Evolutionary conservation across 176 grass and related monocot species (phyloP), one percentile per base, ranked within the genome.

Genomic region (Triticum timopheevii): DNA sequence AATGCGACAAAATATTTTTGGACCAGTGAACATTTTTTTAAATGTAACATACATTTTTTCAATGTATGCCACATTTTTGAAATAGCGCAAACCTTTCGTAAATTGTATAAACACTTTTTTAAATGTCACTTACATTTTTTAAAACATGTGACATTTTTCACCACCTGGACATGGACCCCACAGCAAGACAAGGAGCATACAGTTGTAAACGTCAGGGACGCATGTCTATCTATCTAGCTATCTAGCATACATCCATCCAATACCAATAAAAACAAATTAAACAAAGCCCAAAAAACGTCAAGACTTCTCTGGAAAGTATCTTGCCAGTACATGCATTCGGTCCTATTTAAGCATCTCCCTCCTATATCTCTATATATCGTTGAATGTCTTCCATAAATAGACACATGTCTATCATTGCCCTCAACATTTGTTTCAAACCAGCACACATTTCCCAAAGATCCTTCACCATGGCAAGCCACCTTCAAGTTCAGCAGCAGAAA

Each of bases 391-490:
- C 12, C 65, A 34, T 67, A 67, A 1, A 7, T 16, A 33, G 15
- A 67, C 3, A 49, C 4, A 49, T 49, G 3, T 49, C 3, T 44
- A 73, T 15, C 5, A 6, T 73, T 27, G 11, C 70, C 35, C 6
- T 8, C 39, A 72, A 12, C n/a, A 24, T 44, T 25, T 45, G 22
- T n/a, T 44, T 10, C 36, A 73, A 5, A 19, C 16, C 1, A 10
- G 17, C 16, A 20, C 20, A 3, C 8, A 69, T 69, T 22, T 70
- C 13, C 6, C 2, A 42, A 2, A 69, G 22, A 6, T 6, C 13
- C 45, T 12, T 3, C 13, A 23, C 25, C 78, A 96, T 96, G 91
- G 87, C 31, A 30, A 84, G 69, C 0, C 56, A 75, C 6, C 71
- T 35, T 69, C 65, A 61, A 13, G 45, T 49, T 49, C 13, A 49